Percentiles rank a stretch among this genome's conserved stretches.
Evolutionary conservation across 2,329 filamentous ascomycete genomes (phyloP).

Genomic region (Penicillium sp.): DNA sequence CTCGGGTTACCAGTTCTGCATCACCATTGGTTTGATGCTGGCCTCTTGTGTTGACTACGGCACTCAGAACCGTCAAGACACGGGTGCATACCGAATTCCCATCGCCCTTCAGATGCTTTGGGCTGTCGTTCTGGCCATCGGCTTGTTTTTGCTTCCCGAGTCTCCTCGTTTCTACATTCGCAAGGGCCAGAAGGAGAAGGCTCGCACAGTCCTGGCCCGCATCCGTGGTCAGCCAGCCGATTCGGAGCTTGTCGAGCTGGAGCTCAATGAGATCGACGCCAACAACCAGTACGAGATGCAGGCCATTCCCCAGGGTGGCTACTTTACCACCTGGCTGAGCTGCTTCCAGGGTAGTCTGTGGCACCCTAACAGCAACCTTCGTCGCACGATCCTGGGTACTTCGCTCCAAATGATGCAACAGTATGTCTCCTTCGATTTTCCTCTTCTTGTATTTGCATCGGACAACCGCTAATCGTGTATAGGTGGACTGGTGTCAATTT

Average conservation of each 20-base stretch:
- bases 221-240: constrained; percentile 71
- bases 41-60: constrained; percentile 71
- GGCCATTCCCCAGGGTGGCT: constrained; percentile 62
- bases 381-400: constrained; percentile 67
- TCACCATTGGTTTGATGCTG: constrained; percentile 73
- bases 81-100: constrained; percentile 72
- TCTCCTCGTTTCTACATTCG: constrained; percentile 84
- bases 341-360: constrained; percentile 57
- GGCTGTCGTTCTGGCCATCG: constrained; percentile 68
- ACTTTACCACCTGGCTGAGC: constrained; percentile 65
- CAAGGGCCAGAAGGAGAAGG: constrained; percentile 64
- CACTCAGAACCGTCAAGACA: constrained; percentile 59
- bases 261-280: constrained; percentile 80
- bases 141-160: constrained; percentile 74
- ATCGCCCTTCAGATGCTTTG: constrained; percentile 77
- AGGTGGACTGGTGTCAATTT: constrained; percentile 80
- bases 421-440: constrained; percentile 18
- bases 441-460: not conserved
- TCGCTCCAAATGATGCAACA: constrained; percentile 79
- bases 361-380: constrained; percentile 54
- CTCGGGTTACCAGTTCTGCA: constrained; percentile 79
- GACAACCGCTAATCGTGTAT: not conserved
- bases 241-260: constrained; percentile 71
- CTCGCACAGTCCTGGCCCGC: constrained; percentile 58
- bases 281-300: constrained; percentile 81